Evolutionary conservation across 805 yeast species (phyloP), one percentile per base, ranked within the genome.

Genomic region (Candida orba): DNA sequence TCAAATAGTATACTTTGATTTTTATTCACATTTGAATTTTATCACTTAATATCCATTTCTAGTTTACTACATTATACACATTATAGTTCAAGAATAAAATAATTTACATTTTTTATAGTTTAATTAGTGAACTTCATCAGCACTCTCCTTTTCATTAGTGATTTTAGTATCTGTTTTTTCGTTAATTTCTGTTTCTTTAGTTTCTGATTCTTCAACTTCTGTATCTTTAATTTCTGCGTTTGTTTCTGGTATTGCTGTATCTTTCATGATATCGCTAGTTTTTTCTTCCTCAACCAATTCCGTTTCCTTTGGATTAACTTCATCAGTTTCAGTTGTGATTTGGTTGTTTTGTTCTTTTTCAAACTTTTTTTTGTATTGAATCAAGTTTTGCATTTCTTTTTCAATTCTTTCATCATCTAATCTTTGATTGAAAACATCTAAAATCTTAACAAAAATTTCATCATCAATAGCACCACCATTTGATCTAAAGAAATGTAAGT

Each of bases 401-500:
- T 69, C 74, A 20, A 68, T 61, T 23, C 58, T 58, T 15, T 64
- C 61, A 37, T 60, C 63, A n/a, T 67, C 72, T 6, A 68, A 59
- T 42, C 60, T 64, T 37, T 60, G 64, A 43, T 69, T 67, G 52
- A 62, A 69, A 22, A 66, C 56, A 41, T 66, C 63, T 41, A 69
- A 47, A 3, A 68, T 59, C 41, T 60, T 60, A 43, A 69, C 51
- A 44, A 61, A 69, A 0, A 68, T 63, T 25, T 67, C 67, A 43
- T 67, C 66, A 15, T 64, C 65, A 27, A 43, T 41, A 24, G 20
- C 14, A 13, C 66, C 57, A 12, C 56, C 52, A 6, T 63, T 65
- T 10, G 56, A 39, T 34, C 63, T 63, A 35, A 72, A 67, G 48
- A 74, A 73, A 37, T 71, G 75, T 35, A 79, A 48, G 51, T 76